Percentiles rank a stretch among this genome's conserved stretches.
phyloP scores from a whole-genome alignment of 2,329 filamentous ascomycete species.

The Colletotrichum sp. region DNA sequence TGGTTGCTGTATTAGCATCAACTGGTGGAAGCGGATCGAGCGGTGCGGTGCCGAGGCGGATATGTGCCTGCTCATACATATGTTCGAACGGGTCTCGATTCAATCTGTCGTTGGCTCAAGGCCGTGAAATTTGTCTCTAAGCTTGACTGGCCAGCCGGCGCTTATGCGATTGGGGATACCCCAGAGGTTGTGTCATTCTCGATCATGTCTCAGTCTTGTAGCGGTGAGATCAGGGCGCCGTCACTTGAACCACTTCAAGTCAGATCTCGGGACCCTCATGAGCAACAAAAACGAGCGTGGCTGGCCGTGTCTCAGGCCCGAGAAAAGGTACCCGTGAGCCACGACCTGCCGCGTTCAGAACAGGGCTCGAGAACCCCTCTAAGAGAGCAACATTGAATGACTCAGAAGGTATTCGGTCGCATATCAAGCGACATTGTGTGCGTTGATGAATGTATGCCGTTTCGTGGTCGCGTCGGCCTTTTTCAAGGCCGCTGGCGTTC shows the following conservation, averaged over 20 bases:
- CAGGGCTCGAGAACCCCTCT: background rate
- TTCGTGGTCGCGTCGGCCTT: background rate
- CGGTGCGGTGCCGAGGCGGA: background rate
- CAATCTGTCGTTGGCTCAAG: background rate
- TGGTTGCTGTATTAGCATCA: background rate
- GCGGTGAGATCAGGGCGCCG: conserved; percentile 7
- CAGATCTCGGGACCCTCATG: background rate
- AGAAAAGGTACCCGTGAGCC: conserved; percentile 4
- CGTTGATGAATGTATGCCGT: background rate
- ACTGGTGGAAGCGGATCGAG: background rate
- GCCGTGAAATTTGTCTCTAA: background rate
- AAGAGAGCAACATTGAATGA: background rate
- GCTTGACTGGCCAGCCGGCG: background rate
- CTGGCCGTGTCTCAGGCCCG: background rate
- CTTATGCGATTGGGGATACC: background rate
- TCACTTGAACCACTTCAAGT: background rate
- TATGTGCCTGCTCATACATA: background rate
- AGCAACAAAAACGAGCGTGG: background rate
- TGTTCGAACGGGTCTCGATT: background rate
- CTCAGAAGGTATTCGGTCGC: background rate
- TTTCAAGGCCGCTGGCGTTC: background rate
- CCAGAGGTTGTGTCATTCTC: background rate
- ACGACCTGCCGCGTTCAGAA: background rate
- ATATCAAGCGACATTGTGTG: background rate
- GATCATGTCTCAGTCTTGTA: background rate